Evolutionary conservation across 352 stramenopile species (phyloP).

Genomic region (Phytophthora melonis): DNA sequence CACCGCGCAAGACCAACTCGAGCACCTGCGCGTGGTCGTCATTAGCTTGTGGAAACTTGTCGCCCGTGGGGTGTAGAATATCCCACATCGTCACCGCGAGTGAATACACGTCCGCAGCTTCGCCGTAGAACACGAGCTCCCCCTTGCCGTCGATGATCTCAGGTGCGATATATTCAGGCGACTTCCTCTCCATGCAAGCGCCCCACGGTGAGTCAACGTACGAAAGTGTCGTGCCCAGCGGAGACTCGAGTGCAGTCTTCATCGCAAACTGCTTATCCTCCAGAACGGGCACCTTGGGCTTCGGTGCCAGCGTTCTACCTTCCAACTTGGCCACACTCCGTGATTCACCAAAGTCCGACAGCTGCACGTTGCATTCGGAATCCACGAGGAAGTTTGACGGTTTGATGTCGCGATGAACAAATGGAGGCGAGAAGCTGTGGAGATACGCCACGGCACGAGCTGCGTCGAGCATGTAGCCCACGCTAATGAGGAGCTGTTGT

Average conservation of each 20-base stretch:
- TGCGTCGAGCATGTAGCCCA: constrained; percentile 58
- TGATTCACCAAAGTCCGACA: constrained; percentile 54
- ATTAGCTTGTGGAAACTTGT: constrained; percentile 47
- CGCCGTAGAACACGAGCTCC: constrained; percentile 40
- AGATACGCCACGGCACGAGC: constrained; percentile 58
- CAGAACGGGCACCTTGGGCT: constrained; percentile 17
- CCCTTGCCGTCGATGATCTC: constrained; percentile 57
- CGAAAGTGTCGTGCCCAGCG: constrained; percentile 15
- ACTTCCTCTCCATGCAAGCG: constrained; percentile 29
- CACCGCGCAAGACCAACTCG: constrained; percentile 48
- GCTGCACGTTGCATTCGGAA: constrained; percentile 41
- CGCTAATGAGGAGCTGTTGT: constrained; percentile 46
- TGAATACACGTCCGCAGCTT: constrained; percentile 65
- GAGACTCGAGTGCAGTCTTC: constrained; percentile 15
- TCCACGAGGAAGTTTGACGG: constrained; percentile 58
- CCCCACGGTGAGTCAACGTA: constrained; percentile 19
- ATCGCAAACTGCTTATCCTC: constrained; percentile 11
- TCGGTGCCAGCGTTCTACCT: neutral
- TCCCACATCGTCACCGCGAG: constrained; percentile 74
- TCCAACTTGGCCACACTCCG: constrained; percentile 26
- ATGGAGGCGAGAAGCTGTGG: constrained; percentile 56
- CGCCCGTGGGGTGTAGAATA: constrained; percentile 50
- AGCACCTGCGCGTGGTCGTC: constrained; percentile 51
- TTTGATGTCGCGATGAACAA: constrained; percentile 57
- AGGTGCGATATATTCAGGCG: constrained; percentile 66